Evolutionary conservation across 805 yeast species (phyloP), one percentile per base, ranked within the genome.

Genomic region (Teunomyces atbi): DNA sequence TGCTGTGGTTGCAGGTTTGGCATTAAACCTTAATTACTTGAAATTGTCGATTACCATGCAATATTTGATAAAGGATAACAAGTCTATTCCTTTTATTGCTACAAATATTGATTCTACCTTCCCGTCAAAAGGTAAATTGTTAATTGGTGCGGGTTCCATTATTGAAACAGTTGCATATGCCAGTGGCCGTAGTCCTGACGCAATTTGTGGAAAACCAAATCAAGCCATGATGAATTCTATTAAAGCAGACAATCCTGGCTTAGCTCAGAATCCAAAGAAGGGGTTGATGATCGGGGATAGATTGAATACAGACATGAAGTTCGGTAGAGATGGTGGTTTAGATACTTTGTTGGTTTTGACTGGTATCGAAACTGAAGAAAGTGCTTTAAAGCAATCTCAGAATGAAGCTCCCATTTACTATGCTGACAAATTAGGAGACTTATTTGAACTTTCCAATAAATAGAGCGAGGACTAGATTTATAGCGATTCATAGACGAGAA

Each of bases 201-300:
- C 92, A 2, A 58, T 71, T 26, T 86, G 97, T 58, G 99, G 99
- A 45, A 94, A 94, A 62, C 99, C 99, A 18, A 82, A 84, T 46
- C 82, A 79, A 53, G 83, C 84, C 45, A 91, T 94, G 97, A 79
- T 94, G 84, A 88, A 89, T 60, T 84, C 96, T 16, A 87, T 94
- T 61, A 79, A 83, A 51, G 86, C 86, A 3, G 81, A 82, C 29
- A 76, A 79, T 47, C 67, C 66, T 2, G 65, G 60, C 2, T 56
- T 72, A 35, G 65, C 77, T 15, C 70, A 81, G 28, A 82, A 82
- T 44, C 79, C 81, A 44, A 53, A 68, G 3, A 76, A 80, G 47
- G 84, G 96, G 10, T 77, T 92, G 53, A 94, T 94, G 98, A 81
- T 94, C 47, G 99, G 99, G 16, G 99, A 94, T 63, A 77, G 99